Percentiles rank a stretch among this genome's conserved stretches.
Evolutionary conservation across 306 rosid species (phyloP).

Genomic region (Senna tora): DNA sequence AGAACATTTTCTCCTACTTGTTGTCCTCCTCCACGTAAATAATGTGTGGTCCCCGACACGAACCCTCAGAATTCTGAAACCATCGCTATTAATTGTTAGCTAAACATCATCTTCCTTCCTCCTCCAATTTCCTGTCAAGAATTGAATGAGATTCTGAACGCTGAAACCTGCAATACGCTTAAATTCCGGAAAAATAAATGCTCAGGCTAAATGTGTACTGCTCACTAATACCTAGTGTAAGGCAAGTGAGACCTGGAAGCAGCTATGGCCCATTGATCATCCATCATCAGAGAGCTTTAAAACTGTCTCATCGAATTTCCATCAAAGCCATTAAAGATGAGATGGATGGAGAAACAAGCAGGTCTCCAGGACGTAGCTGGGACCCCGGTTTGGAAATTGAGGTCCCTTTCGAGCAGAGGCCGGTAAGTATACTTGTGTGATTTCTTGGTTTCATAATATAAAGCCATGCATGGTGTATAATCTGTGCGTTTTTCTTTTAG

Average conservation of each 20-base stretch:
- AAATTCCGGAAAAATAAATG: slow-evolving; percentile 54
- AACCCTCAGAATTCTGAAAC: slow-evolving; percentile 34
- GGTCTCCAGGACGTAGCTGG: slow-evolving; percentile 81
- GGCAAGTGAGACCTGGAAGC: slow-evolving; percentile 50
- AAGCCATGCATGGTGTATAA: neutral
- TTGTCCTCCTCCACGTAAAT: slow-evolving; percentile 70
- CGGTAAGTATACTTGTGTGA: slow-evolving; percentile 54
- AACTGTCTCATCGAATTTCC: slow-evolving; percentile 41
- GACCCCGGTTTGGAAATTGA: slow-evolving; percentile 86
- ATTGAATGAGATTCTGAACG: slow-evolving; percentile 31
- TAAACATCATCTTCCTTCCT: slow-evolving; percentile 22
- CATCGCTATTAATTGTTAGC: slow-evolving; percentile 32
- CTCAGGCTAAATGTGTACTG: slow-evolving; percentile 69
- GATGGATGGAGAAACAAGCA: slow-evolving; percentile 68
- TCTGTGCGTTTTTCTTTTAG: neutral
- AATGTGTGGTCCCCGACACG: slow-evolving; percentile 46
- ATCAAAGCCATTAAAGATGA: slow-evolving; percentile 73
- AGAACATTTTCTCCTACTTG: slow-evolving; percentile 5
- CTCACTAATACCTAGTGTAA: slow-evolving; percentile 51
- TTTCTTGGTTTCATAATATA: slow-evolving; percentile 22
- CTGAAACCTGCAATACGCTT: slow-evolving; percentile 33
- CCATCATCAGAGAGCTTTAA: slow-evolving; percentile 47
- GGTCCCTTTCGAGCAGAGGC: slow-evolving; percentile 95
- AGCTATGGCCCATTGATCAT: slow-evolving; percentile 57
- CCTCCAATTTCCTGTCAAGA: neutral